phyloP scores from a whole-genome alignment of 2,329 filamentous ascomycete genomes.

The Madurella mycetomatis region DNA sequence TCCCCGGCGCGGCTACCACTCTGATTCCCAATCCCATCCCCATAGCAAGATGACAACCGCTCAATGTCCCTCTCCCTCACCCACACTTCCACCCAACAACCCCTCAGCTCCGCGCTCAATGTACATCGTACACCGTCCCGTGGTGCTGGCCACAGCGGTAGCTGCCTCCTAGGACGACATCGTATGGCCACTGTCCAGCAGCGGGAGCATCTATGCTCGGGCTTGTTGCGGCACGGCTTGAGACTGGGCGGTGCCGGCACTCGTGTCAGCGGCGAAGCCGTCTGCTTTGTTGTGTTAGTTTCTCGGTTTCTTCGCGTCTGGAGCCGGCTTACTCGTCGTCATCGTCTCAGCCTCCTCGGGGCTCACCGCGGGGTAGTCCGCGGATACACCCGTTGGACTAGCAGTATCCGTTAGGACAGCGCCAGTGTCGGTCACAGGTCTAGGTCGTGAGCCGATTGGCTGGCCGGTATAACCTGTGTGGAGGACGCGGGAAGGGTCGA shows the following conservation, averaged over 20 bases:
- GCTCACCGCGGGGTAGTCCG: constrained; percentile 16
- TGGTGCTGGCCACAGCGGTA: constrained; percentile 1
- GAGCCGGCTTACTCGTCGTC: background rate
- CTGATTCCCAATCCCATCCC: too few relatives aligned
- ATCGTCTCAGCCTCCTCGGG: constrained; percentile 15
- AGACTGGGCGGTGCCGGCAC: too few relatives aligned
- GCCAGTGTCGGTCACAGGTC: background rate
- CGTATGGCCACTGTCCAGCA: background rate
- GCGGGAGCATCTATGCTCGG: background rate
- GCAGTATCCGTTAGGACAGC: background rate
- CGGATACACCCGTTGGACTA: background rate
- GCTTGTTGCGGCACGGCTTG: background rate
- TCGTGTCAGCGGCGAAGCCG: too few relatives aligned
- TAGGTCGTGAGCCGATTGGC: constrained; percentile 15
- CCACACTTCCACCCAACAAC: background rate
- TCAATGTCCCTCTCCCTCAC: background rate
- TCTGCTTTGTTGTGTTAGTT: too few relatives aligned
- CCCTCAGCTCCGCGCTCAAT: constrained; percentile 13
- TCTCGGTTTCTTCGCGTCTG: too few relatives aligned
- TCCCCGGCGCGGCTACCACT: too few relatives aligned
- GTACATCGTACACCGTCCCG: constrained; percentile 13
- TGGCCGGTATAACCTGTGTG: constrained; percentile 8
- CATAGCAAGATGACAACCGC: constrained; percentile 8
- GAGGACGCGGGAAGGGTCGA: background rate
- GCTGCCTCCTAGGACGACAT: constrained; percentile 14